Conservation (phyloP, 495 filamentous ascomycete genomes). For the Ascobolus immersus region DNA sequence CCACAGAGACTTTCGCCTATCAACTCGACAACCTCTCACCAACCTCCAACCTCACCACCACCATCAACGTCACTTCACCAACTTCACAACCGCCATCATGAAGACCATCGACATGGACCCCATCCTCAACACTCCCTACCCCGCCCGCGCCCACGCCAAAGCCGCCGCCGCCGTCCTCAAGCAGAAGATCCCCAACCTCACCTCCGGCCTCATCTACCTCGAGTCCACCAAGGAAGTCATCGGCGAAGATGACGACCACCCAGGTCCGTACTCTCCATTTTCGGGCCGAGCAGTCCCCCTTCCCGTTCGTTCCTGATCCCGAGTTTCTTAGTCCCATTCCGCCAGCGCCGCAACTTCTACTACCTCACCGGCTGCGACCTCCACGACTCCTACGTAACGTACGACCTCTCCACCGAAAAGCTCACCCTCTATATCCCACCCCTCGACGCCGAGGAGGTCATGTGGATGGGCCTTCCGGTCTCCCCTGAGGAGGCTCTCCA, state of each 20-base stretch:
- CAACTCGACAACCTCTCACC: not conserved
- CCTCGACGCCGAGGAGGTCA: slow-evolving; percentile 65
- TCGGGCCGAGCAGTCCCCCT: not conserved
- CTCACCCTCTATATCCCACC: slow-evolving; percentile 84
- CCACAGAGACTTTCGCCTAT: too few relatives aligned
- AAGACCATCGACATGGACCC: slow-evolving; percentile 15
- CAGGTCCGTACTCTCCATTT: slow-evolving; percentile 17
- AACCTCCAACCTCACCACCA: not conserved
- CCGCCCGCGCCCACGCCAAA: slow-evolving; percentile 71
- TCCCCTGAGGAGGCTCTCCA: slow-evolving; percentile 43
- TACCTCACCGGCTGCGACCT: slow-evolving; percentile 74
- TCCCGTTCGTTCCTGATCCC: slow-evolving; percentile 2
- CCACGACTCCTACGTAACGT: slow-evolving; percentile 57
- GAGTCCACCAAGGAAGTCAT: slow-evolving; percentile 57
- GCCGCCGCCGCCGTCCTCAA: slow-evolving; percentile 55
- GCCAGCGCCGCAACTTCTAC: slow-evolving; percentile 81
- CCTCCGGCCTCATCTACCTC: slow-evolving; percentile 51
- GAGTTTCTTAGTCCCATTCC: slow-evolving; percentile 12
- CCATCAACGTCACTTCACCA: not conserved
- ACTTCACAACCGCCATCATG: not conserved
- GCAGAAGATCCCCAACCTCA: slow-evolving; percentile 27
- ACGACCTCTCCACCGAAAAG: slow-evolving; percentile 43
- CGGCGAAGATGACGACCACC: slow-evolving; percentile 65
- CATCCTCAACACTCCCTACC: slow-evolving; percentile 53
- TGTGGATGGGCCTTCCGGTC: slow-evolving; percentile 81